Conservation (phyloP, 306 rosid species). For the Rosa rugosa region DNA sequence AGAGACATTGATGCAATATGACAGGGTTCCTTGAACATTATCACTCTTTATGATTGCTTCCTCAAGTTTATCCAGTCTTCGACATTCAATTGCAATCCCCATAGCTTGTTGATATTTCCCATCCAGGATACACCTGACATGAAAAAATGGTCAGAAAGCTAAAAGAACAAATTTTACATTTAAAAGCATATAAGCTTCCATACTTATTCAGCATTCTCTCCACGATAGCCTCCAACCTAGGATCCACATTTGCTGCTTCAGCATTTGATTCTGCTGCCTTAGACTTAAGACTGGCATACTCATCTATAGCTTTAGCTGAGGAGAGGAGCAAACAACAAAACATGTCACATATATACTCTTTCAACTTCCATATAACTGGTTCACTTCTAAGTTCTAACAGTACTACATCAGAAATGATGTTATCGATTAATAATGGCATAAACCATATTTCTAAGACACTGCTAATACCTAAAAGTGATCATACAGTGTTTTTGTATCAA, state of each 20-base stretch:
- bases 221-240: conserved; percentile 91
- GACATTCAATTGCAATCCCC: conserved; percentile 97
- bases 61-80: conserved; percentile 96
- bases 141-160: conserved; percentile 17
- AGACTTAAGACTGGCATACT: conserved; percentile 79
- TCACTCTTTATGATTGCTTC: conserved; percentile 98
- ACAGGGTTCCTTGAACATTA: conserved; percentile 81
- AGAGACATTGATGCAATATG: conserved; percentile 86
- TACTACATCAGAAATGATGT: neutral
- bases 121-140: conserved; percentile 78
- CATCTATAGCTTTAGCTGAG: conserved; percentile 96
- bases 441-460: neutral
- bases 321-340: conserved; percentile 33
- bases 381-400: conserved; percentile 1
- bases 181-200: conserved; percentile 24
- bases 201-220: conserved; percentile 98
- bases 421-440: neutral
- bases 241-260: conserved; percentile 60
- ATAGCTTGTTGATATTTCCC: conserved; percentile 97
- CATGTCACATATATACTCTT: neutral
- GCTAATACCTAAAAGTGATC: conserved; percentile 3
- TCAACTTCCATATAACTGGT: neutral
- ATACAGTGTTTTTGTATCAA: neutral
- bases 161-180: conserved; percentile 4
- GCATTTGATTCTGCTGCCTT: conserved; percentile 78